These are phyloP conservation scores for Phylloporus arenicola DNA, from an alignment of 768 basidiomycete species.

Conservation along the genomic window DNA sequence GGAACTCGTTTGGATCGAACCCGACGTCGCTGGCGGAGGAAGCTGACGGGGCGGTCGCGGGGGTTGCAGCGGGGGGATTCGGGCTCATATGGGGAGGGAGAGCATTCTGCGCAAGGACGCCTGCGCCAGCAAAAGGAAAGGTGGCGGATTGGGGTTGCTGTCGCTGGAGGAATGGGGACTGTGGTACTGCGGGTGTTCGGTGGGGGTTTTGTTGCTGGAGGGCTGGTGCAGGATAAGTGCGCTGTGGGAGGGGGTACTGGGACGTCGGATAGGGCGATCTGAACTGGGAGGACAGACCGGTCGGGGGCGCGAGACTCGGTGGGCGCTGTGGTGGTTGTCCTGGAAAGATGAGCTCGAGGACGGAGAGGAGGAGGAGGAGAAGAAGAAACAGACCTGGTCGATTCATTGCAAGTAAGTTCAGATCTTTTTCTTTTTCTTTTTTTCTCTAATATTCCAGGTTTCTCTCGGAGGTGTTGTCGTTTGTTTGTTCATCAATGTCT, in stretches of 20 bases:
- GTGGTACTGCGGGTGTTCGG: slow-evolving; percentile 52
- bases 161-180: slow-evolving; percentile 60
- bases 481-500: slow-evolving; percentile 17
- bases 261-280: slow-evolving; percentile 46
- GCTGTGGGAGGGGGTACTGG: slow-evolving; percentile 28
- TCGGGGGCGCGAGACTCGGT: slow-evolving; percentile 64
- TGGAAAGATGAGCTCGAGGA: slow-evolving; percentile 30
- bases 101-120: slow-evolving; percentile 53
- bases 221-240: slow-evolving; percentile 35
- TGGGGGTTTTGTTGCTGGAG: slow-evolving; percentile 54
- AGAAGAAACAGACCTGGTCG: slow-evolving; percentile 45
- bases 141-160: slow-evolving; percentile 40
- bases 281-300: slow-evolving; percentile 58
- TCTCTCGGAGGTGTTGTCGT: slow-evolving; percentile 21
- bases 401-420: slow-evolving; percentile 40
- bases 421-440: slow-evolving; percentile 12
- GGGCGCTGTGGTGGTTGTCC: slow-evolving; percentile 81
- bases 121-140: slow-evolving; percentile 50
- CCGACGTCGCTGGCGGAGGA: slow-evolving; percentile 71
- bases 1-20: slow-evolving; percentile 83
- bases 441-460: slow-evolving; percentile 3
- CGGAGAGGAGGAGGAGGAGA: slow-evolving; percentile 7
- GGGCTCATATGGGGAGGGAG: slow-evolving; percentile 56
- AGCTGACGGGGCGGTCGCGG: slow-evolving; percentile 50
- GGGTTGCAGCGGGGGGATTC: slow-evolving; percentile 33